Evolutionary conservation across 495 filamentous ascomycete genomes (phyloP).

Genomic region (Annulohypoxylon stygium): DNA sequence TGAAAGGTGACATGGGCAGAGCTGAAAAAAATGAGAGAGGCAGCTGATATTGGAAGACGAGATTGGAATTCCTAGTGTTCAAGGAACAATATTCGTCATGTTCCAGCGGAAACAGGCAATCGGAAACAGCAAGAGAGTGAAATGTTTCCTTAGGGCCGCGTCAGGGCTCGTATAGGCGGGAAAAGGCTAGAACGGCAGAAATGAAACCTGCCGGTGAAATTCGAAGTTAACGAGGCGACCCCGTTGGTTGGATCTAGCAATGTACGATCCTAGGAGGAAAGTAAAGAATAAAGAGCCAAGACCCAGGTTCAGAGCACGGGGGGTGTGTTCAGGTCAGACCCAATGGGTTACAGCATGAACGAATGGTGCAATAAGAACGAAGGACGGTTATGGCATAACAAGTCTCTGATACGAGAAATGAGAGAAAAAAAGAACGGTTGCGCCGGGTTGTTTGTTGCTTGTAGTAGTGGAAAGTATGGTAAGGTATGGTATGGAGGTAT

Average conservation of each 20-base stretch:
- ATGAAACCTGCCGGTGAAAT: constrained; percentile 54
- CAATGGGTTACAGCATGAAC: constrained; percentile 45
- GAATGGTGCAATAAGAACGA: constrained; percentile 40
- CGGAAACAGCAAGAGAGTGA: constrained; percentile 40
- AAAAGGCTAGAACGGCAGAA: constrained; percentile 52
- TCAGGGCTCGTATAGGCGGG: constrained; percentile 50
- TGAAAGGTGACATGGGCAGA: constrained; percentile 44
- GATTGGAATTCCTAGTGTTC: constrained; percentile 27
- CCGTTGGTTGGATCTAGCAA: constrained; percentile 52
- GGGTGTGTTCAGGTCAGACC: constrained; percentile 33
- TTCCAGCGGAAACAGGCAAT: constrained; percentile 47
- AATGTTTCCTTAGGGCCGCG: constrained; percentile 49
- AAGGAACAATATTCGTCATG: constrained; percentile 48
- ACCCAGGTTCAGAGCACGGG: constrained; percentile 33
- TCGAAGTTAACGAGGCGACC: constrained; percentile 45
- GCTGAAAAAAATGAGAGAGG: constrained; percentile 21
- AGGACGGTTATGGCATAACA: constrained; percentile 25
- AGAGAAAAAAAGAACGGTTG: constrained; percentile 32
- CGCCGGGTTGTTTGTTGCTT: constrained; percentile 16
- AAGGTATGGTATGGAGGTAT: too few species aligned
- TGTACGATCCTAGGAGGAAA: constrained; percentile 49
- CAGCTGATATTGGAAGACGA: constrained; percentile 38
- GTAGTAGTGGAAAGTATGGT: constrained; percentile 13
- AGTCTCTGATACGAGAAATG: constrained; percentile 41
- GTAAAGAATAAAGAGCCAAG: constrained; percentile 50